Evolutionary conservation across 306 rosid species (phyloP), one percentile per base, ranked within the genome.

Genomic region (Biancaea sappan): DNA sequence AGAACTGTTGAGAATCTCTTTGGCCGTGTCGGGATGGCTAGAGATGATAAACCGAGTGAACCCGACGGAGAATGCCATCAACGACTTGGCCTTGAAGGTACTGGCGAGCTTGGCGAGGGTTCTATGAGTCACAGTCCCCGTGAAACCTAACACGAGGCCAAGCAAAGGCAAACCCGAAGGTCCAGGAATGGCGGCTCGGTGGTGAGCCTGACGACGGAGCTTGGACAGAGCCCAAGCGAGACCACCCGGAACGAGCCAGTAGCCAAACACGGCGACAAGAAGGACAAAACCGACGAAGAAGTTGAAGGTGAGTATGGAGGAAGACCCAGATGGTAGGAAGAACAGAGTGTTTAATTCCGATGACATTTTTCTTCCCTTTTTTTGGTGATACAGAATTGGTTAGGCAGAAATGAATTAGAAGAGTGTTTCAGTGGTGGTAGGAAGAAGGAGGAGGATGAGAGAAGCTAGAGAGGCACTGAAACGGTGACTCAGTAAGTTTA

Each of bases 51-150:
- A 85, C 16, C 85, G 92, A 50, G 91, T 87, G 22, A 87, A 74
- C 43, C 97, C 97, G 3, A 91, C 75, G 0, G 94, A 88, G 59
- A 91, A 91, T 40, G 97, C 88, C 97, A 91, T 91, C 8, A 91
- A 16, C 2, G 46, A 15, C 26, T 82, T 87, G 32, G 92, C 92
- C 25, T 73, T 81, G 2, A 76, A 72, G 40, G 66, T 22, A 1
- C 65, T 32, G 2, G 90, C 64, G 1, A 89, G 76, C 18, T 77
- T 82, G 0, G 89, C 84, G 0, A 91, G 87, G 19, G 73, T 64
- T 40, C 82, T 77, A 28, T 87, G 96, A 66, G 90, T 83, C 3
- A 81, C 65, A 3, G 83, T 24, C 16, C 84, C 78, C 0, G 87
- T 80, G 52, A 92, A 89, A 57, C 80, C 66, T 0, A 24, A 44